Percentiles rank a stretch among this genome's conserved stretches.
Evolutionary conservation across 148 eudicot species (phyloP).

Genomic region (Cornus florida): DNA sequence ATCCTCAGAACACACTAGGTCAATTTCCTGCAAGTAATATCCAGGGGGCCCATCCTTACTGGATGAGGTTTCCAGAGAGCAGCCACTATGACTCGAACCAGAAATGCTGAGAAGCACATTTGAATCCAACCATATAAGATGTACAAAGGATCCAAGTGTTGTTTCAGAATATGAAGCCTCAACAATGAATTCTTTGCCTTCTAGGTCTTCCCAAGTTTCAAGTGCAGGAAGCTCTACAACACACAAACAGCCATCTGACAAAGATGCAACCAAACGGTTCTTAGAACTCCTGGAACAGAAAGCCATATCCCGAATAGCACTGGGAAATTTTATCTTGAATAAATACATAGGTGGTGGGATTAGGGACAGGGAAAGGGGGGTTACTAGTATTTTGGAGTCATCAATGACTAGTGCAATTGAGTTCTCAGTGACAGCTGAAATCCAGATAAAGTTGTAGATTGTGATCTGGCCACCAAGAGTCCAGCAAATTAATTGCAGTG

Average conservation of each 20-base stretch:
- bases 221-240: constrained; percentile 76
- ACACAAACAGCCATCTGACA: constrained; percentile 76
- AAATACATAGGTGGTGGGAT: constrained; percentile 95
- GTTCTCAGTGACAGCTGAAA: constrained; percentile 71
- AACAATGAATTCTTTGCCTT: constrained; percentile 62
- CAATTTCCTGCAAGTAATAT: constrained; percentile 71
- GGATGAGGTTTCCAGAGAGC: constrained; percentile 26
- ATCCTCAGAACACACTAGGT: constrained; percentile 64
- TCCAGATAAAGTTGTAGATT: constrained; percentile 71
- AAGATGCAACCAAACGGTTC: constrained; percentile 64
- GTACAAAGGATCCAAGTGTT: constrained; percentile 48
- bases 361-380: constrained; percentile 73
- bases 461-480: constrained; percentile 68
- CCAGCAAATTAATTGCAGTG: constrained; percentile 80
- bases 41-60: constrained; percentile 37
- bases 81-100: constrained; percentile 38
- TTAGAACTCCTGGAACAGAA: constrained; percentile 57
- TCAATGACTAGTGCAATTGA: constrained; percentile 89
- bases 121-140: constrained; percentile 87
- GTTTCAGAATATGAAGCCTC: constrained; percentile 46
- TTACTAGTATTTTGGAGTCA: constrained; percentile 64
- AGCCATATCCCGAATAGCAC: constrained; percentile 71
- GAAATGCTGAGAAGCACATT: constrained; percentile 73
- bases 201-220: constrained; percentile 80
- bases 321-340: constrained; percentile 62